Percentiles rank a stretch among this genome's conserved stretches.
phyloP scores from a whole-genome alignment of 768 basidiomycete species.

The Melanogaster broomeanus region DNA sequence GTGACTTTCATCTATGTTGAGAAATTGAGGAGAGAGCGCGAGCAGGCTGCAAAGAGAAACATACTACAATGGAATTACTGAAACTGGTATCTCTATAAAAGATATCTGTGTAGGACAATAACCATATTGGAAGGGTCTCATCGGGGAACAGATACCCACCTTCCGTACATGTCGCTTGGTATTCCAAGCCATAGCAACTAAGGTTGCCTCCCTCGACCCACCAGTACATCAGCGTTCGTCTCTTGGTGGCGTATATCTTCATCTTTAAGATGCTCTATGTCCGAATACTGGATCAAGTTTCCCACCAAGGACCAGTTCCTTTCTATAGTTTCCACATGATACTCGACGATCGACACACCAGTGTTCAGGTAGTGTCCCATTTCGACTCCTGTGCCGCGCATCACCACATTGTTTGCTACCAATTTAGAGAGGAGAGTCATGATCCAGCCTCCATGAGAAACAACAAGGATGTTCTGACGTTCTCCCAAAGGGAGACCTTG shows the following conservation, averaged over 20 bases:
- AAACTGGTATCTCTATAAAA: neutral
- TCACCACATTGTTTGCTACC: constrained; percentile 41
- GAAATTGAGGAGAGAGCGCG: constrained; percentile 5
- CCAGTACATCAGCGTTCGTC: constrained; percentile 53
- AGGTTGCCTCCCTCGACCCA: constrained; percentile 1
- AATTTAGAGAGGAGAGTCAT: constrained; percentile 50
- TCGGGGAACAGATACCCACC: neutral
- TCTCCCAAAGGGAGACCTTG: constrained; percentile 32
- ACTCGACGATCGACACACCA: constrained; percentile 61
- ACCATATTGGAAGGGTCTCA: too few relatives aligned
- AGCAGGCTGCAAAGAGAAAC: neutral
- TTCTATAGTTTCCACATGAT: constrained; percentile 26
- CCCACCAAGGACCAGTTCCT: constrained; percentile 27
- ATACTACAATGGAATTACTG: neutral
- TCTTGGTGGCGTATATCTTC: constrained; percentile 35
- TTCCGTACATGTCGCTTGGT: neutral
- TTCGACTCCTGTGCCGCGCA: constrained; percentile 33
- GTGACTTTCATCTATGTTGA: constrained; percentile 5
- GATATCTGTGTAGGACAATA: neutral
- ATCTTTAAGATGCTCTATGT: constrained; percentile 51
- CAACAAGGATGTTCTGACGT: constrained; percentile 48
- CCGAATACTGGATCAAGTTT: constrained; percentile 53
- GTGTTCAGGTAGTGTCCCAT: constrained; percentile 28
- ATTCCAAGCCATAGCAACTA: neutral
- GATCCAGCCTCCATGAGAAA: constrained; percentile 71